Evolutionary conservation across 371 early-diverging fungal genomes (phyloP), one percentile per base, ranked within the genome.

Genomic region (Apophysomyces elegans): DNA sequence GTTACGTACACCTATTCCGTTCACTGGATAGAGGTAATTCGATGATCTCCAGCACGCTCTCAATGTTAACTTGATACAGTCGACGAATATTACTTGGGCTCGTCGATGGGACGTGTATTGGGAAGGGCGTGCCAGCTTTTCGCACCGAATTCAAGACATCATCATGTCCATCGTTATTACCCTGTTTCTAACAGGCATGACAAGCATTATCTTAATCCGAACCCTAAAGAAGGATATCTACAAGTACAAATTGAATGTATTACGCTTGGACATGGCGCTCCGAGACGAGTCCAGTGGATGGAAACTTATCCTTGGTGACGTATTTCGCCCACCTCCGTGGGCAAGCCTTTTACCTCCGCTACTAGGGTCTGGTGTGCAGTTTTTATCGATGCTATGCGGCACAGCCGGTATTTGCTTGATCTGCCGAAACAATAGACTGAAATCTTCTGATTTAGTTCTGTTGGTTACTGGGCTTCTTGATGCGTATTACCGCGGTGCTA

Each of bases 261-360:
- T 60, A 16, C 92, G 90, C 56, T 82, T 84, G 16, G 77, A 86
- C 71, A 77, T 72, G 61, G 94, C 90, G 62, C 37, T 62, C 16
- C 91, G 93, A 73, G 96, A 95, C 73, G 95, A 96, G 68, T 93
- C 90, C 5, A 87, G 63, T 83, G 93, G 93, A 9, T 95, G 95
- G 95, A 95, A 95, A 77, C 80, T 95, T 26, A 90, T 94, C 1
- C 95, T 94, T 61, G 95, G 93, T n/a, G 95, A 95, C 72, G 92
- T 94, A 21, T 92, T 94, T 71, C 76, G 94, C 11, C 80, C 92
- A 2, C 94, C 94, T 0, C 67, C 63, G 35, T 76, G 83, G 37
- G 72, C 84, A 35, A 84, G 85, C 57, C 69, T 91, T 32, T 73
- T 95, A 61, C 85, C 91, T 14, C 90, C 92, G 3, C 68, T 93